Conservation (phyloP, 768 basidiomycete species). For the Hydnomerulius pinastri region DNA sequence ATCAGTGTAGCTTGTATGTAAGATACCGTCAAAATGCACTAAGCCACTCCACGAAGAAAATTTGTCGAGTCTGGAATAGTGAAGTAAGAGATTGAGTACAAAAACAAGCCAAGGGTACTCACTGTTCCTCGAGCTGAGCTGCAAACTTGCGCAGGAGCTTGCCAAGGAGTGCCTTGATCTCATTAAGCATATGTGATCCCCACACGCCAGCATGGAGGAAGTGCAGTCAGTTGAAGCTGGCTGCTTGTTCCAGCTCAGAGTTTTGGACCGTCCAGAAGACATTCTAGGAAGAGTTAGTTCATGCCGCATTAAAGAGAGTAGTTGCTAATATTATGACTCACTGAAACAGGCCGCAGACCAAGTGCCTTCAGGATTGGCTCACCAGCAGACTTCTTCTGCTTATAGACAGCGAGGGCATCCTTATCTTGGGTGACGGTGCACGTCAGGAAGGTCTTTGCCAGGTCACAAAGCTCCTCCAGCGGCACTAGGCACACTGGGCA, state of each 20-base stretch:
- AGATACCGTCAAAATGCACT: not conserved
- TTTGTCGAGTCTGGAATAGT: not conserved
- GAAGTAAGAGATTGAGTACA: not conserved
- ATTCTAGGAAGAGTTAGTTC: not conserved
- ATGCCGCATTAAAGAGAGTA: constrained; percentile 16
- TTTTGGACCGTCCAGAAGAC: not conserved
- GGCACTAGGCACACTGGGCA: constrained; percentile 41
- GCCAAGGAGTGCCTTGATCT: not conserved
- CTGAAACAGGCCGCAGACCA: not conserved
- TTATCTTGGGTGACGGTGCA: not conserved
- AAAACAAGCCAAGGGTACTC: not conserved
- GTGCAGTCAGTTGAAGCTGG: not conserved
- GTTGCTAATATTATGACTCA: not conserved
- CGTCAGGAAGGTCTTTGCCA: not conserved
- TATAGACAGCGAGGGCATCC: not conserved
- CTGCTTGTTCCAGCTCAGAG: constrained; percentile 1
- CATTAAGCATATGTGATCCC: not conserved
- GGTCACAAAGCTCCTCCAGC: constrained; percentile 20
- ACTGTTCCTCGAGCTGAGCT: not conserved
- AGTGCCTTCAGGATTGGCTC: constrained; percentile 1
- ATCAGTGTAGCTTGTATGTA: constrained; percentile 32
- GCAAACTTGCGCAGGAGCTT: not conserved
- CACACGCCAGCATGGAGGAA: not conserved
- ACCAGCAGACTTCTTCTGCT: not conserved
- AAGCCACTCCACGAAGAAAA: not conserved